Base-by-base conservation (phyloP, 805 yeast genomes). In the Candida xyloterini region DNA sequence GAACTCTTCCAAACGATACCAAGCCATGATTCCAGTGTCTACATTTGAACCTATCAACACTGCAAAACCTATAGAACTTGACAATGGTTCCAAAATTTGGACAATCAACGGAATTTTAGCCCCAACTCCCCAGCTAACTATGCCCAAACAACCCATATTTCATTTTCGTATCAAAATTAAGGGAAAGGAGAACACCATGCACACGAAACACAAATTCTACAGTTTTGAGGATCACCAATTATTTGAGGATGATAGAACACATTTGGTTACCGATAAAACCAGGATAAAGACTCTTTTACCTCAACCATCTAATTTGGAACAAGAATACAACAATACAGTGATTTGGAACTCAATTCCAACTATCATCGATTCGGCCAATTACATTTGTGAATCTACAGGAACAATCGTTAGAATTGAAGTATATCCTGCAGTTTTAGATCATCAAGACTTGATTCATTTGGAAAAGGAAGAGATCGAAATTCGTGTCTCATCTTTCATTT, bases 391-490 rank as follows among this genome's bases (percentile, higher is more conserved):
- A 15, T 62, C 63, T 21, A 69, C 79, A 0, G 68, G 71, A 26
- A 70, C 65, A 11, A 44, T 73, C n/a, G 33, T 84, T 13, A 59
- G 83, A 43, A 70, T 81, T 11, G 76, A 78, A 47, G 62, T 83
- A 0, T 74, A 69, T 32, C 59, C 63, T 11, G 72, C 76, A 1
- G 80, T 78, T 44, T 73, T 87, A 45, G 46, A 66, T 5, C 46
- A 49, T 1, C 69, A 66, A 1, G 83, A 81, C 35, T 59, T 75
- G 24, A 55, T 53, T 3, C 68, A 73, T 10, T 73, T 74, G 46
- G 74, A 75, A 23, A 61, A 64, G 3, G 73, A 66, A 2, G 67
- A 67, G 11, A 81, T 88, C 31, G 67, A 66, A 33, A 55, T 61
- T 6, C 67, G 95, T 49, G 78, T 75, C 46, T 56, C 63, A 10